A percentile compares a stretch with the other conserved stretches of the same genome.
Conservation (phyloP, 257 asterid genomes). For the Forsythia viridissima region DNA sequence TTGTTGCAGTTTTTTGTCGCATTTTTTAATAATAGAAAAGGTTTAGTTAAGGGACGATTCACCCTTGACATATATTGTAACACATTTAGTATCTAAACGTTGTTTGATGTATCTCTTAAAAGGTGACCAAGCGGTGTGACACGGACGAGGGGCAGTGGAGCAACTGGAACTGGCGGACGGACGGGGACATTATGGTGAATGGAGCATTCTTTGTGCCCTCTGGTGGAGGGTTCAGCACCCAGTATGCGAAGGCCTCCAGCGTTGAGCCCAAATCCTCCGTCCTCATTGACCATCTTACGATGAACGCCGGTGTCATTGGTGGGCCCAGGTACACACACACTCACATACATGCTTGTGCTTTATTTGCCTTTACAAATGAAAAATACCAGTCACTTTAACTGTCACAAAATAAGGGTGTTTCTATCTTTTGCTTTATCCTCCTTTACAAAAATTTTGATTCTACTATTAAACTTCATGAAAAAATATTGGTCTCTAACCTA, state of each 20-base stretch:
- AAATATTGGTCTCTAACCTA: neutral
- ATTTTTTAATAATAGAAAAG: neutral
- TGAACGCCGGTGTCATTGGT: conserved; percentile 50
- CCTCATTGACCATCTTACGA: conserved; percentile 45
- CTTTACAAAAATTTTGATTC: neutral
- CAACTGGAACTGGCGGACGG: conserved; percentile 70
- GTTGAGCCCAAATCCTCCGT: conserved; percentile 43
- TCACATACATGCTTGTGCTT: neutral
- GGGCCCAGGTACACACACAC: conserved; percentile 38
- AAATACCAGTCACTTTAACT: neutral
- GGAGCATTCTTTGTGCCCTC: conserved; percentile 74
- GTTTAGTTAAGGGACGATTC: neutral
- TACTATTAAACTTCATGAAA: neutral
- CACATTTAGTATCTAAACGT: neutral
- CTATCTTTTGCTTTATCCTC: neutral
- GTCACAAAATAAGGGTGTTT: neutral
- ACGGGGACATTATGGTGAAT: conserved; percentile 60
- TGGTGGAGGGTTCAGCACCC: conserved; percentile 46
- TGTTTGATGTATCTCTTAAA: neutral
- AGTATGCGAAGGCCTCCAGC: conserved; percentile 54
- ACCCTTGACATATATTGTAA: neutral
- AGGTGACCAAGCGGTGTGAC: conserved; percentile 69
- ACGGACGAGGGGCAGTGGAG: conserved; percentile 56
- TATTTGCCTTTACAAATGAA: neutral
- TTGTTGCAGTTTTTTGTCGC: neutral